Base-by-base conservation (phyloP, 805 yeast genomes). In the Alloascoidea hylecoeti region DNA sequence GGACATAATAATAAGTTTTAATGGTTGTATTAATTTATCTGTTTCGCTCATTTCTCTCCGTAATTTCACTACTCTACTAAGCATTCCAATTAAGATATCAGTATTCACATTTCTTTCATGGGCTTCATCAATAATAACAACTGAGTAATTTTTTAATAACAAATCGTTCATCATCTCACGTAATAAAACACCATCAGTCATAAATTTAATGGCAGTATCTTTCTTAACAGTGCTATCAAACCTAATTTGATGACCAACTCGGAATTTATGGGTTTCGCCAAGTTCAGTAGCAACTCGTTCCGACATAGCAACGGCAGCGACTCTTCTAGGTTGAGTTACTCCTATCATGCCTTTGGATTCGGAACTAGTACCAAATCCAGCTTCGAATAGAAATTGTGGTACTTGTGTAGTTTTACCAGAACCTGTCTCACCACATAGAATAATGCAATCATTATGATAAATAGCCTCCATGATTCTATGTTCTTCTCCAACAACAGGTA, bases 331-430 rank as follows among this genome's bases (percentile, higher is more conserved):
- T 58, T 92, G 98, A 0, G 99, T 92, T 16, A 92, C 68, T 41
- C 96, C 98, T 49, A 92, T 84, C 88, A 89, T 80, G 1, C 97
- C 97, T 0, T 95, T 89, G 9, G 75, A 72, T 4, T 73, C 74
- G 4, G 74, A 61, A 4, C 61, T 59, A 4, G 68, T 66, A 3
- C 96, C 96, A 52, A 79, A 89, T 1, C 97, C 97, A 0, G 95
- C 74, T 57, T 92, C 99, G 51, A 76, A 85, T 35, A 92, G 58
- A 50, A 92, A 92, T 54, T 92, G 99, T 0, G 99, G 98, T 3
- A 92, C 88, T 58, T 92, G 99, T 0, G 99, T 92, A 1, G 98
- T 92, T 56, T 92, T 92, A 58, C 98, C 98, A 2, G 96, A 86
- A 49, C 98, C 98, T 1, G 98, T 92, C 49, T 88, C 97, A 66